These are phyloP conservation scores for Perilla frutescens DNA, from an alignment of 257 asterid genomes.

Conservation along the genomic window DNA sequence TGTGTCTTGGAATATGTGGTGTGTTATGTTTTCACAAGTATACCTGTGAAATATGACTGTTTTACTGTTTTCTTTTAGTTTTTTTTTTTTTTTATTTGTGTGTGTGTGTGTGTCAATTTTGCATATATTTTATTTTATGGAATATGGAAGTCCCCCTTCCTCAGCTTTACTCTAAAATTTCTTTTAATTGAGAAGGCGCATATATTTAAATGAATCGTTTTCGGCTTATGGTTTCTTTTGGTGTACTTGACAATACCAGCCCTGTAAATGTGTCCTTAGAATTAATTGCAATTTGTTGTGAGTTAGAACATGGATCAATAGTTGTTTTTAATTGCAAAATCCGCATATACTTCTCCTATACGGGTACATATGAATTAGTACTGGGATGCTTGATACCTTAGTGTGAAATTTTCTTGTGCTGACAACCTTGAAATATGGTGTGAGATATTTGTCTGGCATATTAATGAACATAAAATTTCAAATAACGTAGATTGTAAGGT, in stretches of 20 bases:
- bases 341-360: not conserved
- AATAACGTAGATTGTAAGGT: not conserved
- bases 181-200: not conserved
- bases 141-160: not conserved
- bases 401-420: not conserved
- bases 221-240: not conserved
- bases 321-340: not conserved
- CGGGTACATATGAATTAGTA: slow-evolving; percentile 2
- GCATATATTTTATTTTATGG: not conserved
- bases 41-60: not conserved
- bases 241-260: not conserved
- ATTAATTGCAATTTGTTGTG: not conserved
- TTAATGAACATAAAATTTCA: not conserved
- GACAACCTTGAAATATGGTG: not conserved
- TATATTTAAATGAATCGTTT: not conserved
- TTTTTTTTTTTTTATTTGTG: no score
- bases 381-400: slow-evolving; percentile 3
- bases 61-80: not conserved
- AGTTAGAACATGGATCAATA: slow-evolving; percentile 7
- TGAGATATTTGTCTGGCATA: slow-evolving; percentile 3
- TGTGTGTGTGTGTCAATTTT: not conserved
- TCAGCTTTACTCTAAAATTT: not conserved
- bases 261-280: not conserved
- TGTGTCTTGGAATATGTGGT: slow-evolving; percentile 13
- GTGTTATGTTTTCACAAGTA: slow-evolving; percentile 13